These are phyloP conservation scores for Sphaerobolus stellatus DNA, from an alignment of 1,284 basidiomycete species.

Conservation along the genomic window DNA sequence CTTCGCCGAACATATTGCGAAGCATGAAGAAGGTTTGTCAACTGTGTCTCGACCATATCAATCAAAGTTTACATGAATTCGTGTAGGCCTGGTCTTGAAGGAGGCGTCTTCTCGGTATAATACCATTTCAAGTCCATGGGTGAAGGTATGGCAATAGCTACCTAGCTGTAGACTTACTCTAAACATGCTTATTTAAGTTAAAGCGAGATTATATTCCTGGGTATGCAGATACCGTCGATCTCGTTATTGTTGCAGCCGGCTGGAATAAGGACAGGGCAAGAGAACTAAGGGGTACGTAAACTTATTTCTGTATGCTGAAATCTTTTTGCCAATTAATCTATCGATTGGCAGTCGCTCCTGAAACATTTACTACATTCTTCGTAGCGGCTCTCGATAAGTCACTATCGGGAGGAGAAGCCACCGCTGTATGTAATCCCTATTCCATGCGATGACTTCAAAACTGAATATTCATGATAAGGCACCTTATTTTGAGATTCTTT, in stretches of 20 bases:
- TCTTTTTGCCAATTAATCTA: slow-evolving; percentile 1
- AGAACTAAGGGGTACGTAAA: slow-evolving; percentile 63
- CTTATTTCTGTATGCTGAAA: neutral
- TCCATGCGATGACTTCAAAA: slow-evolving; percentile 37
- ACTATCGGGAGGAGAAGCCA: slow-evolving; percentile 5
- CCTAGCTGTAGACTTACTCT: neutral
- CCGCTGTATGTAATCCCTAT: neutral
- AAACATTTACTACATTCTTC: slow-evolving; percentile 77
- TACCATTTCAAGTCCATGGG: slow-evolving; percentile 64
- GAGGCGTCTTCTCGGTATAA: slow-evolving; percentile 66
- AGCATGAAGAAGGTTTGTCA: slow-evolving; percentile 48
- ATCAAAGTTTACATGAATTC: neutral
- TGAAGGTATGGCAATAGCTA: slow-evolving; percentile 57
- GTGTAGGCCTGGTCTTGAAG: slow-evolving; percentile 75
- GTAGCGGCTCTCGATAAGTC: slow-evolving; percentile 44
- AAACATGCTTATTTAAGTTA: slow-evolving; percentile 25
- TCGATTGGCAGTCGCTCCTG: slow-evolving; percentile 57
- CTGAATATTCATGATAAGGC: slow-evolving; percentile 2
- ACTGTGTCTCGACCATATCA: neutral
- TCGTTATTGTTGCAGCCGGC: slow-evolving; percentile 70
- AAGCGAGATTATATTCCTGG: slow-evolving; percentile 84
- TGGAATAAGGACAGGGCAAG: slow-evolving; percentile 80
- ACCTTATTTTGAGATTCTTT: slow-evolving; percentile 70
- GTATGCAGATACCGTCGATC: slow-evolving; percentile 76
- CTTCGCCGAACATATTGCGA: slow-evolving; percentile 52